Evolutionary conservation across 306 rosid genomes (phyloP).

Genomic region (Herpetospermum pedunculosum): DNA sequence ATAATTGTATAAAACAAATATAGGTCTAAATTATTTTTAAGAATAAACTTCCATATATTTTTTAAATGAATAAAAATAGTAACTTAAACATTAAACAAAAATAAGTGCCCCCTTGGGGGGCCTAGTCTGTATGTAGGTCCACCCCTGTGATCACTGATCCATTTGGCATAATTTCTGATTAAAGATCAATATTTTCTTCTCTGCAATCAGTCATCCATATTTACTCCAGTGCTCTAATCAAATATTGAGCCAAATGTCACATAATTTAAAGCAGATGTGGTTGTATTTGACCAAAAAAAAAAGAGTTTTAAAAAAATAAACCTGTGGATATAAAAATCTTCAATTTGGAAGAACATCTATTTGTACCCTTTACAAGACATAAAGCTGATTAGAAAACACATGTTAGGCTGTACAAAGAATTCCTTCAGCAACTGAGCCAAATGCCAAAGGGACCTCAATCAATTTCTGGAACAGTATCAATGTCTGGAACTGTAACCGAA

Average conservation of each 20-base stretch:
- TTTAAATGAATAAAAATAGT: no score
- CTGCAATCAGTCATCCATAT: neutral
- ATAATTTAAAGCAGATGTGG: neutral
- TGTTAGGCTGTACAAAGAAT: slow-evolving; percentile 9
- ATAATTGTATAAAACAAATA: no score
- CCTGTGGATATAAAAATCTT: neutral
- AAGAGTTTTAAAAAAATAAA: neutral
- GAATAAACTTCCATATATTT: no score
- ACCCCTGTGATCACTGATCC: no score
- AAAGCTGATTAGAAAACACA: neutral
- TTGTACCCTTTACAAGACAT: neutral
- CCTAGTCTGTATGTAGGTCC: no score
- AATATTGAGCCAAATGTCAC: neutral
- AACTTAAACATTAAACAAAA: no score
- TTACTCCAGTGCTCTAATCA: neutral
- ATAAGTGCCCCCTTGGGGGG: no score
- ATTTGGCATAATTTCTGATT: no score
- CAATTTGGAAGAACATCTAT: slow-evolving; percentile 1
- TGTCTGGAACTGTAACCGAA: neutral
- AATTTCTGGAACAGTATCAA: neutral
- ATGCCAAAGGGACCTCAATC: neutral
- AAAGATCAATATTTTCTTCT: neutral
- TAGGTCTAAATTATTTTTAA: no score
- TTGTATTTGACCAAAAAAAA: no score
- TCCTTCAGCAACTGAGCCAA: neutral